These are phyloP conservation scores for Cercospora brassicicola DNA, from an alignment of 2,329 filamentous ascomycete genomes.

Conservation along the genomic window DNA sequence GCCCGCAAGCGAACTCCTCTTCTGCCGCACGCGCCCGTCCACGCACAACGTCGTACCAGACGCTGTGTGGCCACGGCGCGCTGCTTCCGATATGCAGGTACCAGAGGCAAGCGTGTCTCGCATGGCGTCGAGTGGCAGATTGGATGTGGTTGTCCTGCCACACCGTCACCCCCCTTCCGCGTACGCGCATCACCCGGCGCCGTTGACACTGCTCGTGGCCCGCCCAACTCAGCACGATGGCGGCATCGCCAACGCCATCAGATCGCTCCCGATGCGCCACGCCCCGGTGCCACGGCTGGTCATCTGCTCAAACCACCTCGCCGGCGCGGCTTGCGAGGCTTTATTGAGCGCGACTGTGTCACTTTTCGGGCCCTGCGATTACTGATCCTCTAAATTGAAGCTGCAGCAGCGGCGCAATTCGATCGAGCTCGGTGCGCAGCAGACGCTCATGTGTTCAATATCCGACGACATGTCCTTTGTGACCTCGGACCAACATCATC, in stretches of 20 bases:
- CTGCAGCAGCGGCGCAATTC: neutral
- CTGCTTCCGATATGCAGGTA: conserved; percentile 17
- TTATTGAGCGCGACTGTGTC: neutral
- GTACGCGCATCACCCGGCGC: neutral
- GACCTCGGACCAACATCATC: neutral
- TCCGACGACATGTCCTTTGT: neutral
- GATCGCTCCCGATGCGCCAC: neutral
- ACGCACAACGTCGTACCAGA: neutral
- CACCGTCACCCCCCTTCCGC: neutral
- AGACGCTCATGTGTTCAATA: neutral
- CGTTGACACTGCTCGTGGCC: neutral
- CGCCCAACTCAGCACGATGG: neutral
- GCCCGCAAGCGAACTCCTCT: neutral
- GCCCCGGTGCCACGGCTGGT: conserved; percentile 12
- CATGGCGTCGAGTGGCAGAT: neutral
- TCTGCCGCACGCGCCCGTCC: neutral
- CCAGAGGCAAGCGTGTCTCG: conserved; percentile 5
- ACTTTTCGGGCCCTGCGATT: neutral
- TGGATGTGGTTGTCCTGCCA: conserved; percentile 6
- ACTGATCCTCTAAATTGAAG: neutral
- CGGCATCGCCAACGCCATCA: neutral
- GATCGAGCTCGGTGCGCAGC: neutral
- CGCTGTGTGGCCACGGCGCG: conserved; percentile 6
- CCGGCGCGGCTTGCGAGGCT: conserved; percentile 6
- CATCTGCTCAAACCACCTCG: conserved; percentile 9